Base-by-base conservation (phyloP, 257 asterid genomes). In the Solanum virginianum region DNA sequence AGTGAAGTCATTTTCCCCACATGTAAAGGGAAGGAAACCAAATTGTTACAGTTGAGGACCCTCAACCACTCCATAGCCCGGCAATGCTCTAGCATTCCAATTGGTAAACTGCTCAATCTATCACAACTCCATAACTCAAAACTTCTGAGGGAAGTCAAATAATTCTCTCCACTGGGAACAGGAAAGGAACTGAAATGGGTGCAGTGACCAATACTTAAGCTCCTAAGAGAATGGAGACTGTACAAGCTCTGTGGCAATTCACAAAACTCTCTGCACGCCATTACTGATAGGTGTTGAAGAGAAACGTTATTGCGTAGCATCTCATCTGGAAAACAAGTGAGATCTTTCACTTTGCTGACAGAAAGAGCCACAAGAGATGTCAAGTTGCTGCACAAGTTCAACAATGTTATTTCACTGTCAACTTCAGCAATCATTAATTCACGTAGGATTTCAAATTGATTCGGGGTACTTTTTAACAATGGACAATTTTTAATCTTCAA, bases 391-490 rank as follows among this genome's bases (percentile, higher is more conserved):
- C 89, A 84, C 54, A 68, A 81, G 20, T 59, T 81, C 45, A 56
- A 57, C 77, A 82, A 83, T 16, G 82, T 74, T 6, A 80, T 51
- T 12, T 45, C n/a, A 29, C 81, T 62, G 8, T 74, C 54, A 6
- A 71, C 47, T 1, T 0, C 0, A 0, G 1, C 0, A 7, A 88
- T 62, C 0, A 0, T 0, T 77, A 88, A 74, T 43, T 56, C 5
- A 29, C 83, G 54, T 0, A 91, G 88, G 60, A 84, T 39, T 15
- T 86, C 85, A 36, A 89, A 85, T 65, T 59, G 85, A 85, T 84
- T 85, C 15, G 91, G 91, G 80, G 83, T 59, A 9, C 32, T 80
- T 51, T 4, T 41, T 72, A 90, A 62, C 5, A 71, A 6, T 20
- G 18, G 45, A 53, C 90, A 90, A 0, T 17, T 3, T 0, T 0